Evolutionary conservation across 2,329 filamentous ascomycete genomes (phyloP).

Genomic region (Fusarium sp.): DNA sequence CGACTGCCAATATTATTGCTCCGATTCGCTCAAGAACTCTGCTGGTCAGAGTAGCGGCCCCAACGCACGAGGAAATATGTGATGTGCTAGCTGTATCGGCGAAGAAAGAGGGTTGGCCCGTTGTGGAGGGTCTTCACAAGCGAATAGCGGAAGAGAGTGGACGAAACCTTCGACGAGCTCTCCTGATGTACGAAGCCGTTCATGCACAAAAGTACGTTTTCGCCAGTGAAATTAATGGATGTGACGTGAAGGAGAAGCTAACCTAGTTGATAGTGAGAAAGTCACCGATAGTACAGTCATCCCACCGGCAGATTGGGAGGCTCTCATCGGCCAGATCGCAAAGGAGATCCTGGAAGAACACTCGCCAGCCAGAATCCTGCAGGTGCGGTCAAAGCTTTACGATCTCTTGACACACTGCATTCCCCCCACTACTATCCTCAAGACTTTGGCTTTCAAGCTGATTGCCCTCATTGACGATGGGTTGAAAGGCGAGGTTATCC

Average conservation of each 20-base stretch:
- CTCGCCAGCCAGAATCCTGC: constrained; percentile 86
- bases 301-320: constrained; percentile 96
- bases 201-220: constrained; percentile 89
- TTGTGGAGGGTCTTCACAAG: constrained; percentile 77
- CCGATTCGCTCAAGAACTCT: constrained; percentile 93
- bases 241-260: constrained; percentile 36
- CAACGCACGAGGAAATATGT: constrained; percentile 85
- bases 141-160: constrained; percentile 91
- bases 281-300: constrained; percentile 88
- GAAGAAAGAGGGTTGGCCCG: constrained; percentile 85
- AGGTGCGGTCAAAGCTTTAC: constrained; percentile 94
- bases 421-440: constrained; percentile 90
- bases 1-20: constrained; percentile 98
- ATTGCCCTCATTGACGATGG: constrained; percentile 87
- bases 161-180: constrained; percentile 85
- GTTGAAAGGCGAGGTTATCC: constrained; percentile 90
- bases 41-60: constrained; percentile 90
- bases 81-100: constrained; percentile 75
- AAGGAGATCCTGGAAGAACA: constrained; percentile 93
- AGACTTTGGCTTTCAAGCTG: constrained; percentile 93
- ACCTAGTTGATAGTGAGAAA: constrained; percentile 73
- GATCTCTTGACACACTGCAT: constrained; percentile 98
- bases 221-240: not conserved
- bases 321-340: constrained; percentile 87
- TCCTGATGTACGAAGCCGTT: constrained; percentile 97